These are phyloP conservation scores for Aspergillus vadensis DNA, from an alignment of 2,329 filamentous ascomycete genomes.

Conservation along the genomic window DNA sequence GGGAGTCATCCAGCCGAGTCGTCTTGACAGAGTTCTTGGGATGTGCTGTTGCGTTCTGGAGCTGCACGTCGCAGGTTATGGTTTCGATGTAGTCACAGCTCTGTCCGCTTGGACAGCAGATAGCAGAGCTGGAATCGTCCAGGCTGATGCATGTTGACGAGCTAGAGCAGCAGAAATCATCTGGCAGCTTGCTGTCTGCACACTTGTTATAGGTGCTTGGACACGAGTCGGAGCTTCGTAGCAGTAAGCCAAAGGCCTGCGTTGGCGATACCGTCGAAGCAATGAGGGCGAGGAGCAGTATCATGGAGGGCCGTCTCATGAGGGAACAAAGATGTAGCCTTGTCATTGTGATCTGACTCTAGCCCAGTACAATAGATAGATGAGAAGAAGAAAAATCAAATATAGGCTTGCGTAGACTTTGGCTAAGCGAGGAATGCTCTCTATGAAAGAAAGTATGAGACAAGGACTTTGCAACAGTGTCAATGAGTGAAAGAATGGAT, in stretches of 20 bases:
- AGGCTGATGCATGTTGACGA: slow-evolving; percentile 45
- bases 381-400: neutral
- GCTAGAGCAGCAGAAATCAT: slow-evolving; percentile 48
- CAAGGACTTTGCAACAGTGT: slow-evolving; percentile 5
- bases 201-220: slow-evolving; percentile 40
- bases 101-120: slow-evolving; percentile 50
- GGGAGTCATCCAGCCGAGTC: slow-evolving; percentile 40
- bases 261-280: slow-evolving; percentile 23
- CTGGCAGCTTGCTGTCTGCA: slow-evolving; percentile 40
- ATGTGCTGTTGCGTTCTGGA: slow-evolving; percentile 44
- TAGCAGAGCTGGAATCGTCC: slow-evolving; percentile 44
- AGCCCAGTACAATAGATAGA: neutral
- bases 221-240: slow-evolving; percentile 33
- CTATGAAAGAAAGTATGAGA: slow-evolving; percentile 1
- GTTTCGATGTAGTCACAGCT: slow-evolving; percentile 45
- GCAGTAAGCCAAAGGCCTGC: slow-evolving; percentile 24
- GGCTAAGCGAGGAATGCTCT: neutral
- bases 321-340: slow-evolving; percentile 7
- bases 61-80: slow-evolving; percentile 46
- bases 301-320: slow-evolving; percentile 13
- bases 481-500: neutral
- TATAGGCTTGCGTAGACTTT: neutral
- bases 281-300: slow-evolving; percentile 30
- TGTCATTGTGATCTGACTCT: slow-evolving; percentile 19
- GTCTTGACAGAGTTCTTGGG: slow-evolving; percentile 45